Percentiles rank a stretch among this genome's conserved stretches.
Evolutionary conservation across 768 basidiomycete species (phyloP).

Genomic region (Clathrus columnatus): DNA sequence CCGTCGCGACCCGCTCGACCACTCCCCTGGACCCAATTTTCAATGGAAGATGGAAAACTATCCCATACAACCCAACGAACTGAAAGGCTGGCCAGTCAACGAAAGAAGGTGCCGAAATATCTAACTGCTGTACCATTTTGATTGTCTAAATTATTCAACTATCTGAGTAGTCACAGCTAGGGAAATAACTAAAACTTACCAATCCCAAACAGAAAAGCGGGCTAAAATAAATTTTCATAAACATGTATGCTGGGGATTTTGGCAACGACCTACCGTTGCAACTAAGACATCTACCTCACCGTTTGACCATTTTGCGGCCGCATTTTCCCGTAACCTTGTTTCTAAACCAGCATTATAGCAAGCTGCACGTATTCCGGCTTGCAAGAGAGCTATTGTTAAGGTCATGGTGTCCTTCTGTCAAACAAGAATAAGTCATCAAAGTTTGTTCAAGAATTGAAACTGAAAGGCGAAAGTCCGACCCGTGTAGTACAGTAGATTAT

Average conservation of each 20-base stretch:
- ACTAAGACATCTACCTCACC: background rate
- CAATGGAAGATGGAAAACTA: conserved; percentile 2
- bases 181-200: background rate
- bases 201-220: conserved; percentile 7
- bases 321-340: too few relatives aligned
- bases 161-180: background rate
- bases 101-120: background rate
- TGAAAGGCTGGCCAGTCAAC: background rate
- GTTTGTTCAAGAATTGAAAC: background rate
- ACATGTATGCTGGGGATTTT: background rate
- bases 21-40: conserved; percentile 9
- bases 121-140: conserved; percentile 5
- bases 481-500: conserved; percentile 2
- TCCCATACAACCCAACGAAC: conserved; percentile 9
- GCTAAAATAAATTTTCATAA: background rate
- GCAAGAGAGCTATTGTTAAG: background rate
- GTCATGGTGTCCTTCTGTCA: background rate
- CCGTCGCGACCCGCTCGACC: conserved; percentile 10
- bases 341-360: background rate
- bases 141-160: conserved; percentile 3
- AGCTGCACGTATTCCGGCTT: background rate
- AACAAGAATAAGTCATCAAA: background rate
- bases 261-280: conserved; percentile 1
- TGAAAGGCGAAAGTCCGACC: background rate
- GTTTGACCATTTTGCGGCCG: background rate